phyloP scores from a whole-genome alignment of 2,329 filamentous ascomycete species.

The Colletotrichum somersetense region DNA sequence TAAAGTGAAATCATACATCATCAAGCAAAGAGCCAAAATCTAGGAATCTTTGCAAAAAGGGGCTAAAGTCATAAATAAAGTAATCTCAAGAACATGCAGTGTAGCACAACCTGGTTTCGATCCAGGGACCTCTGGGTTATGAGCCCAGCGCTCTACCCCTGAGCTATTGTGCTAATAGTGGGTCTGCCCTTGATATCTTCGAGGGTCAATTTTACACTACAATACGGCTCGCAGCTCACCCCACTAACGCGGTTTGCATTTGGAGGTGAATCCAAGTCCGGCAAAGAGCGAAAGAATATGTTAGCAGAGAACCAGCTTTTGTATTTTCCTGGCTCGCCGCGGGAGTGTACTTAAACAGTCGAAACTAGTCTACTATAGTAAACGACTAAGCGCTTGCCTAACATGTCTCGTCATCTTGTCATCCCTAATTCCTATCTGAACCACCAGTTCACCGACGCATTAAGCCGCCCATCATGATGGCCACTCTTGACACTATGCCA shows the following conservation, averaged over 20 bases:
- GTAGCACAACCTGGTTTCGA: neutral
- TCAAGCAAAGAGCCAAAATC: neutral
- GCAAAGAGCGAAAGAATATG: neutral
- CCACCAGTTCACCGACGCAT: conserved; percentile 62
- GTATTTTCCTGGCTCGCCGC: neutral
- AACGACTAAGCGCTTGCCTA: neutral
- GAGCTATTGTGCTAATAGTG: conserved; percentile 17
- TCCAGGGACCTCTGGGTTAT: conserved; percentile 42
- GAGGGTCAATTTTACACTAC: neutral
- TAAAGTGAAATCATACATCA: too few species aligned
- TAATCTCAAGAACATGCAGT: neutral
- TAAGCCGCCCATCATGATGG: conserved; percentile 51
- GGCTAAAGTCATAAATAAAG: too few species aligned
- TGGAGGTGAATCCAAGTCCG: neutral
- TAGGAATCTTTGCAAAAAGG: neutral
- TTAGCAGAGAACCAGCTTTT: neutral
- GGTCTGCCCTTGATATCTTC: neutral
- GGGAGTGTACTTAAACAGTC: neutral
- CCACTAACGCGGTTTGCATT: neutral
- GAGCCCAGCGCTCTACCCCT: conserved; percentile 43
- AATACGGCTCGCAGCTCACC: neutral
- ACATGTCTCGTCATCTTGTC: too few species aligned
- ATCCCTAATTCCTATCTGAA: conserved; percentile 51
- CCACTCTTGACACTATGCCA: conserved; percentile 61
- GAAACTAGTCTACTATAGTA: neutral